Percentiles rank a stretch among this genome's conserved stretches.
These are phyloP conservation scores for Diaporthe australafricana DNA, from an alignment of 2,329 filamentous ascomycete genomes.

Conservation along the genomic window DNA sequence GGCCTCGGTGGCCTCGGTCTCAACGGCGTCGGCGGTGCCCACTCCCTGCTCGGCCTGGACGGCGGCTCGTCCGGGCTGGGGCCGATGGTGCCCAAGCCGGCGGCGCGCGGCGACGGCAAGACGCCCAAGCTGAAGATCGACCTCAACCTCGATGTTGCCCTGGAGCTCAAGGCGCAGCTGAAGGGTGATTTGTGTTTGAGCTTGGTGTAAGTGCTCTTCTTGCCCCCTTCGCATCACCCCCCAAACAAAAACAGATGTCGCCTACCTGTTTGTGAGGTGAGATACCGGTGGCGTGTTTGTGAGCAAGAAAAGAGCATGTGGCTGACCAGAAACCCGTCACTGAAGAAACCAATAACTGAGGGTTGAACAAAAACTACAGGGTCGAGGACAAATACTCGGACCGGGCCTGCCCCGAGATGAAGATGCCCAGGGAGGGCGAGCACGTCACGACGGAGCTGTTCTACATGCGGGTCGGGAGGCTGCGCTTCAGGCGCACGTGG, in stretches of 20 bases:
- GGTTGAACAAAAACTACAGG: constrained; percentile 34
- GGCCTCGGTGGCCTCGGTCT: neutral
- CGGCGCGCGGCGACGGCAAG: constrained; percentile 36
- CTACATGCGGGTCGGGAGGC: constrained; percentile 48
- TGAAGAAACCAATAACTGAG: constrained; percentile 29
- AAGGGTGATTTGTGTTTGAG: constrained; percentile 80
- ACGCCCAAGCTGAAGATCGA: constrained; percentile 47
- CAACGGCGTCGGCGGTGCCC: neutral
- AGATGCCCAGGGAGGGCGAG: constrained; percentile 38
- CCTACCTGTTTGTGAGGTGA: neutral
- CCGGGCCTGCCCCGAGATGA: constrained; percentile 42
- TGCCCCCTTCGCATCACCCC: neutral
- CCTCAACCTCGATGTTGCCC: constrained; percentile 78
- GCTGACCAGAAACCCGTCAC: constrained; percentile 26
- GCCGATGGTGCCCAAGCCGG: constrained; percentile 2
- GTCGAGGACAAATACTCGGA: constrained; percentile 44
- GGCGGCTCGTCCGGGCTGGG: neutral
- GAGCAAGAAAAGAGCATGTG: no score
- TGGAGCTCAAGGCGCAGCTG: constrained; percentile 83
- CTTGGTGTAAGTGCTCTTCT: constrained; percentile 67
- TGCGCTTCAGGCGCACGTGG: constrained; percentile 47
- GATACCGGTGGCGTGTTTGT: neutral
- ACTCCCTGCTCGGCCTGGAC: neutral
- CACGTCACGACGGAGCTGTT: constrained; percentile 45
- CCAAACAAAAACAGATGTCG: neutral